Evolutionary conservation across 306 rosid species (phyloP).

Genomic region (Vicia faba): DNA sequence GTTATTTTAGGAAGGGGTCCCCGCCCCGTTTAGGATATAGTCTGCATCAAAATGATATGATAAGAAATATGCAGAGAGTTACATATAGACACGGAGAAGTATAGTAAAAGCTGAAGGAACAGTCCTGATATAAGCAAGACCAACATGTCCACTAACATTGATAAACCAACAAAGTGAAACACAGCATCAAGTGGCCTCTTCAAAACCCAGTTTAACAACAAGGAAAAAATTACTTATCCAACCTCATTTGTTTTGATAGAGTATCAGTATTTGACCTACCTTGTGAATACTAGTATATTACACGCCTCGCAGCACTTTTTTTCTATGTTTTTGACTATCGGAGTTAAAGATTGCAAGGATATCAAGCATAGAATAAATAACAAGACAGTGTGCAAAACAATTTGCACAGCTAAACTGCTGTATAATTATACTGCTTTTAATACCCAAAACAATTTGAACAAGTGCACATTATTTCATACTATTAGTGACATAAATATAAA

Average conservation of each 20-base stretch:
- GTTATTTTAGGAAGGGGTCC: conserved; percentile 4
- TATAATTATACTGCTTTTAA: background rate
- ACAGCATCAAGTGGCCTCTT: conserved; percentile 25
- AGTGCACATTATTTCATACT: conserved; percentile 5
- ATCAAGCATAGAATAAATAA: conserved; percentile 30
- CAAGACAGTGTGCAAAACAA: conserved; percentile 16
- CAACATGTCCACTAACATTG: background rate
- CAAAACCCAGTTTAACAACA: conserved; percentile 7
- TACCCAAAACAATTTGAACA: conserved; percentile 31
- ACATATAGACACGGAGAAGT: conserved; percentile 19
- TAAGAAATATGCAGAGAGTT: background rate
- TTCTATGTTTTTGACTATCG: conserved; percentile 11
- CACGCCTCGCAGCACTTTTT: conserved; percentile 16
- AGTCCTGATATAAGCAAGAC: conserved; percentile 18
- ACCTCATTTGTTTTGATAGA: conserved; percentile 28
- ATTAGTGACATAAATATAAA: conserved; percentile 25
- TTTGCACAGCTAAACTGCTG: conserved; percentile 24
- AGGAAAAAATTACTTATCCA: conserved; percentile 19
- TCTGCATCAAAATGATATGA: conserved; percentile 23
- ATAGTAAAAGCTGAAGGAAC: conserved; percentile 21
- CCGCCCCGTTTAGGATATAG: conserved; percentile 1
- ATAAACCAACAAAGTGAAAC: conserved; percentile 7
- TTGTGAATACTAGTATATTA: background rate
- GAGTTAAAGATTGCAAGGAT: conserved; percentile 12
- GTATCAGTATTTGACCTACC: conserved; percentile 31